Evolutionary conservation across 306 rosid species (phyloP), one percentile per base, ranked within the genome.

Genomic region (Canavalia ensiformis): DNA sequence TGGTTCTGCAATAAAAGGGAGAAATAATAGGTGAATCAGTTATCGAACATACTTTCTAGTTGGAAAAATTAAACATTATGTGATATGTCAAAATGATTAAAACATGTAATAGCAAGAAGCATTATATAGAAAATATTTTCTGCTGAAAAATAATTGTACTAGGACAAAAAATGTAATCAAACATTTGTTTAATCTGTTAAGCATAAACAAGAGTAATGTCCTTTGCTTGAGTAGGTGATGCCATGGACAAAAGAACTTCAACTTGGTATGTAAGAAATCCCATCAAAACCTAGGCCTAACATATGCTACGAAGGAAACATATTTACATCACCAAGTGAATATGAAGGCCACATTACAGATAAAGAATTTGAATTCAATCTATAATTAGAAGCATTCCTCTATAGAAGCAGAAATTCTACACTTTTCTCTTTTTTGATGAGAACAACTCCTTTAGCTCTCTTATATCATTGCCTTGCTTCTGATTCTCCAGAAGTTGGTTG

Each of bases 391-490:
- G 58, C 87, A 65, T 80, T 46, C 57, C 79, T 56, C 81, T 69
- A 30, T 54, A 59, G 68, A 81, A 62, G 60, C 74, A 87, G 57
- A 79, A 64, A 72, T 51, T 78, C 49, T 49, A 56, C 55, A 78
- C 37, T 58, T 74, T 47, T 75, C 37, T 56, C 55, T 74, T 70
- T 18, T 35, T 67, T 74, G 55, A 83, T 44, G 77, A 73, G 59
- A 76, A 67, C 52, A 72, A 76, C 13, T 68, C 47, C 70, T 56
- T 58, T 50, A 72, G 72, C 66, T 49, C 45, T 75, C 80, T 58
- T 41, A 76, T 52, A 79, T 83, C 86, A 84, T 51, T 78, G 86
- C 34, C 91, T 85, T 74, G 89, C 88, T 85, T 86, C 93, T 56
- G 81, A 62, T 86, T 85, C 92, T 80, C 74, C 74, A 4, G 93